phyloP scores from a whole-genome alignment of 2,329 filamentous ascomycete genomes.

The Fusarium temperatum region DNA sequence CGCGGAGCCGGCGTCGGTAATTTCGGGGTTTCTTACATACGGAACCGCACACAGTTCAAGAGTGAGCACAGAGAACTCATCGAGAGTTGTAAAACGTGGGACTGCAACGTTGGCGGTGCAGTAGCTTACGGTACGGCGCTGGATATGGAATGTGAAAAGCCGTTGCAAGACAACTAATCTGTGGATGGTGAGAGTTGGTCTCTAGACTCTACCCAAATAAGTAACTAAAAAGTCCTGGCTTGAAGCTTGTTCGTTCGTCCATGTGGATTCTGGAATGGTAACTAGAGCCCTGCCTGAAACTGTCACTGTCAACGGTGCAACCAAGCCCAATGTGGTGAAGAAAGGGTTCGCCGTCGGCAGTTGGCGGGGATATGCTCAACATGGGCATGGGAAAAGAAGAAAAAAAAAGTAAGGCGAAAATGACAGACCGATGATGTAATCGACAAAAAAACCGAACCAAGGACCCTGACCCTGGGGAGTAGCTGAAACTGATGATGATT shows the following conservation, averaged over 20 bases:
- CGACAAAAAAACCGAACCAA: slow-evolving; percentile 25
- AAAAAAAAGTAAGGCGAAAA: slow-evolving; percentile 8
- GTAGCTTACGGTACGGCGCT: background rate
- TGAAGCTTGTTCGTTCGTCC: slow-evolving; percentile 8
- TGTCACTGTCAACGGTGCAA: slow-evolving; percentile 14
- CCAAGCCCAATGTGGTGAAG: slow-evolving; percentile 18
- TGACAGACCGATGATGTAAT: slow-evolving; percentile 30
- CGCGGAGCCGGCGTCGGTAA: background rate
- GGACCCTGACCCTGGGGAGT: slow-evolving; percentile 13
- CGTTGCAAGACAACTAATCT: background rate
- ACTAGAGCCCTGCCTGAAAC: slow-evolving; percentile 6
- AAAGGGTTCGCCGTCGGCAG: slow-evolving; percentile 14
- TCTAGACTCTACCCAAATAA: no score
- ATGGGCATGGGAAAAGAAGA: background rate
- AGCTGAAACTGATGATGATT: background rate
- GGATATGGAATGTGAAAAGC: slow-evolving; percentile 3
- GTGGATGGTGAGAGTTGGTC: background rate
- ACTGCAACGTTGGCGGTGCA: slow-evolving; percentile 16
- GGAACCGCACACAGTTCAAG: slow-evolving; percentile 5
- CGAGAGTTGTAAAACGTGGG: slow-evolving; percentile 10
- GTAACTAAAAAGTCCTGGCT: background rate
- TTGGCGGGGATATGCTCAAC: slow-evolving; percentile 1
- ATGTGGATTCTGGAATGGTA: background rate
- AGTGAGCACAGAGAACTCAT: slow-evolving; percentile 8
- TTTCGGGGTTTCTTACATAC: background rate